These are phyloP conservation scores for Chrysoporthe deuterocubensis DNA, from an alignment of 2,329 filamentous ascomycete species.

Conservation along the genomic window DNA sequence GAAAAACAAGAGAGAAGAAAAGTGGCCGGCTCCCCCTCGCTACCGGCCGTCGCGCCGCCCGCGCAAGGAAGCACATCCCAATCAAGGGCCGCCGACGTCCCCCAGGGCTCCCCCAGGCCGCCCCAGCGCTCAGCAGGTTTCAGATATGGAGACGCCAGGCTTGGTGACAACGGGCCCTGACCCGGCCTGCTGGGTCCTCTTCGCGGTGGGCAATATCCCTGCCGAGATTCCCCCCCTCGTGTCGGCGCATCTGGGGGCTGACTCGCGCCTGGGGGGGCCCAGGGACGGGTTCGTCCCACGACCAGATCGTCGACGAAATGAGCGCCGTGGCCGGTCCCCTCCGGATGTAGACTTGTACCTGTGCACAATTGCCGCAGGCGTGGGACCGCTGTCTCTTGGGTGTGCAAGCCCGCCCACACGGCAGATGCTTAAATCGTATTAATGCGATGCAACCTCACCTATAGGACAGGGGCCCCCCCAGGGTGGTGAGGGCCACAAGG, in stretches of 20 bases:
- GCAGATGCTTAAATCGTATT: conserved; percentile 5
- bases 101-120: not conserved
- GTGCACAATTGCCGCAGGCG: no score
- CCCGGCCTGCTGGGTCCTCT: not conserved
- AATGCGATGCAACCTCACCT: not conserved
- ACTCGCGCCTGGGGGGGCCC: not conserved
- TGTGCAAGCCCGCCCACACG: not conserved
- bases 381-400: not conserved
- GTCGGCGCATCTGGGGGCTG: not conserved
- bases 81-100: not conserved
- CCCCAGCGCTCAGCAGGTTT: not conserved
- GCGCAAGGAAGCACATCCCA: no score
- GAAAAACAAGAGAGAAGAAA: not conserved
- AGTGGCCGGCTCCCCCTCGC: no score
- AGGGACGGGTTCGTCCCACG: no score
- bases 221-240: not conserved
- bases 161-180: not conserved
- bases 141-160: not conserved
- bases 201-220: not conserved
- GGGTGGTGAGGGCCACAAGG: not conserved
- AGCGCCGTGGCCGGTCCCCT: no score
- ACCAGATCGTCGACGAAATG: no score
- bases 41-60: no score
- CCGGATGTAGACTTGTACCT: no score
- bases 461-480: not conserved